These are phyloP conservation scores for Zea luxurians DNA, from an alignment of 176 grass and related monocot genomes.

Conservation along the genomic window DNA sequence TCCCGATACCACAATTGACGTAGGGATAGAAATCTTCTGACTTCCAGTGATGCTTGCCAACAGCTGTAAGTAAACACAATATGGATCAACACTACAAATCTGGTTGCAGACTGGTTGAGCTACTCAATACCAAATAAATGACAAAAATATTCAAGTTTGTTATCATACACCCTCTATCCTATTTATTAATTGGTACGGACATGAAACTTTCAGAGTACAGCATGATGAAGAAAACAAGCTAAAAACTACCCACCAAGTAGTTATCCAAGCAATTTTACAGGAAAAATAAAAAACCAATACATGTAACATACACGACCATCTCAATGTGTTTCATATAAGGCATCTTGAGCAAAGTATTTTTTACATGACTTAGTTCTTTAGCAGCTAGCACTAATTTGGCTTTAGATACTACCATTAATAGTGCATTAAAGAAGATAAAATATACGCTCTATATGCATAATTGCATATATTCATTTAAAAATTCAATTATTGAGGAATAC, in stretches of 20 bases:
- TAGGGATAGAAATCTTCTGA: slow-evolving; percentile 79
- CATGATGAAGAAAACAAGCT: not conserved
- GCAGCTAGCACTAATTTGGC: not conserved
- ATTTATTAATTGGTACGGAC: not conserved
- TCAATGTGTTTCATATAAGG: not conserved
- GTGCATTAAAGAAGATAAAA: too few relatives aligned
- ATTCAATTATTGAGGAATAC: not conserved
- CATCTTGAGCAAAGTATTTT: not conserved
- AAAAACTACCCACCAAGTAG: not conserved
- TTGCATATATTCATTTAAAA: not conserved
- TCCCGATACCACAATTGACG: slow-evolving; percentile 74
- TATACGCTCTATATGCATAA: too few relatives aligned
- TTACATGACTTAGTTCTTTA: not conserved
- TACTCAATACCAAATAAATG: slow-evolving; percentile 1
- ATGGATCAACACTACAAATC: slow-evolving; percentile 16
- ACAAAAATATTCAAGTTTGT: not conserved
- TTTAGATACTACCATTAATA: too few relatives aligned
- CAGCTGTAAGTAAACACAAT: slow-evolving; percentile 53
- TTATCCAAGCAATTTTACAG: not conserved
- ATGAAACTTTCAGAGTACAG: slow-evolving; percentile 1
- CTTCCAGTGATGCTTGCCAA: slow-evolving; percentile 73
- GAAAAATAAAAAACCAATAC: slow-evolving; percentile 16
- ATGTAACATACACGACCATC: not conserved
- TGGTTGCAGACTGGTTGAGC: not conserved
- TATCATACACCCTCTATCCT: not conserved